Conservation (phyloP, 1,139 yeast genomes). For the Yamadazyma sp. region DNA sequence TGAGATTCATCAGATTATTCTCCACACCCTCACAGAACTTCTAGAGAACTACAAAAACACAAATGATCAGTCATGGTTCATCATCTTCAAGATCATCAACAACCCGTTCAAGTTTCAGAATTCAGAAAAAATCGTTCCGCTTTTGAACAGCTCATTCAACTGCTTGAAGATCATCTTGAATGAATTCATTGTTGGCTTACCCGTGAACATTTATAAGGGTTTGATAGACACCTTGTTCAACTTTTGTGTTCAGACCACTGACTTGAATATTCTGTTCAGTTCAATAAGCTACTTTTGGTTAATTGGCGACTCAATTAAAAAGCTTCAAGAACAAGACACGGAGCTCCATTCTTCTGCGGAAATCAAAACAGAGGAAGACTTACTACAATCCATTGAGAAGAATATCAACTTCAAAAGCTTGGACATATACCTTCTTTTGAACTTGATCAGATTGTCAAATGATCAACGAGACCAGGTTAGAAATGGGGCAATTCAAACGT, state of each 20-base stretch:
- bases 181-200: slow-evolving; percentile 74
- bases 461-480: slow-evolving; percentile 78
- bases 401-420: slow-evolving; percentile 25
- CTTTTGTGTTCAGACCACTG: slow-evolving; percentile 69
- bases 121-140: slow-evolving; percentile 43
- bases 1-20: slow-evolving; percentile 62
- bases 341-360: slow-evolving; percentile 6
- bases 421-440: slow-evolving; percentile 65
- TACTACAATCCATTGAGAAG: slow-evolving; percentile 9
- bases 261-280: slow-evolving; percentile 84
- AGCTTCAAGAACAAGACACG: slow-evolving; percentile 18
- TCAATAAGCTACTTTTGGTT: slow-evolving; percentile 92
- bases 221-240: slow-evolving; percentile 70
- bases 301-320: slow-evolving; percentile 70
- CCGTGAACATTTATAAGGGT: slow-evolving; percentile 57
- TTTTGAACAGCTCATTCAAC: slow-evolving; percentile 69
- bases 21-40: slow-evolving; percentile 65
- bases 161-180: slow-evolving; percentile 80
- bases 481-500: slow-evolving; percentile 86
- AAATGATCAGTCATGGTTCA: slow-evolving; percentile 59
- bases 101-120: slow-evolving; percentile 52
- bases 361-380: slow-evolving; percentile 13
- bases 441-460: slow-evolving; percentile 59
- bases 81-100: slow-evolving; percentile 66
- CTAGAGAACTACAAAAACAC: slow-evolving; percentile 65